A percentile compares a stretch with the other conserved stretches of the same genome.
Evolutionary conservation across 1,284 basidiomycete genomes (phyloP).

Genomic region (Marasmius tenuissimus): DNA sequence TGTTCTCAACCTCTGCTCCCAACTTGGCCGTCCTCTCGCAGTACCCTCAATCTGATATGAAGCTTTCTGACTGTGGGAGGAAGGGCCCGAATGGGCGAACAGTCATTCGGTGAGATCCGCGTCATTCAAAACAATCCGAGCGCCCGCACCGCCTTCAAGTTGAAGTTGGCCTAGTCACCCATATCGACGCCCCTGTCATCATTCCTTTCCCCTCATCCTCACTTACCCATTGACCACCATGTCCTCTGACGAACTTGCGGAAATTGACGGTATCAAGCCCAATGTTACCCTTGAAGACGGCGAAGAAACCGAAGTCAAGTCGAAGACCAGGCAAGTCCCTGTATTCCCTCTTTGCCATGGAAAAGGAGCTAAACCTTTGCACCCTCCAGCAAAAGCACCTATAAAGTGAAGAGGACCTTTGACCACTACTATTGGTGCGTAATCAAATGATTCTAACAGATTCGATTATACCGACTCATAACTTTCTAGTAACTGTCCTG

Average conservation of each 20-base stretch:
- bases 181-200: background rate
- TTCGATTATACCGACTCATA: slow-evolving; percentile 32
- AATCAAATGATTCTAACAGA: background rate
- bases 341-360: background rate
- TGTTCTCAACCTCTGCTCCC: too few relatives aligned
- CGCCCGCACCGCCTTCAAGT: background rate
- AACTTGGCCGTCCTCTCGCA: too few relatives aligned
- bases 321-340: slow-evolving; percentile 36
- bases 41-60: too few relatives aligned
- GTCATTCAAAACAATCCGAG: background rate
- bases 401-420: slow-evolving; percentile 50
- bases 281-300: slow-evolving; percentile 40
- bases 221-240: slow-evolving; percentile 6
- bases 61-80: too few relatives aligned
- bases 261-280: slow-evolving; percentile 48
- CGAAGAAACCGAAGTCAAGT: slow-evolving; percentile 40
- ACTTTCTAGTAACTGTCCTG: slow-evolving; percentile 31
- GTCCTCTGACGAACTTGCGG: slow-evolving; percentile 36
- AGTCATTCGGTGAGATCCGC: background rate
- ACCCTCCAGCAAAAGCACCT: slow-evolving; percentile 38
- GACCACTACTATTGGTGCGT: slow-evolving; percentile 57
- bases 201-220: background rate
- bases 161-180: background rate
- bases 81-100: too few relatives aligned
- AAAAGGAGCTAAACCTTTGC: background rate